These are phyloP conservation scores for Cyclotella atomus DNA, from an alignment of 108 stramenopile species.

Conservation along the genomic window DNA sequence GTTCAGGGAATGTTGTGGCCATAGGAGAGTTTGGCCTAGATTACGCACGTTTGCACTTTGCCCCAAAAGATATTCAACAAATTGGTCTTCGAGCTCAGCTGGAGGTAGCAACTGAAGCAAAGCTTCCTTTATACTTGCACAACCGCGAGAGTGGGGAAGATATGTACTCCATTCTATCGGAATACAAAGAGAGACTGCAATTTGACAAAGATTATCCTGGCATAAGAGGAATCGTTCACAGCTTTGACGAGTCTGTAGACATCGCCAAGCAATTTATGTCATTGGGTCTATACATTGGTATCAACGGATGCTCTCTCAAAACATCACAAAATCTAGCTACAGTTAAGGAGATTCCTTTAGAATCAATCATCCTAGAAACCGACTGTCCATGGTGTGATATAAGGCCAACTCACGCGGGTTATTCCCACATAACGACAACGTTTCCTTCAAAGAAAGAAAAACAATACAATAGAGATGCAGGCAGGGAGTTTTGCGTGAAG, in stretches of 20 bases:
- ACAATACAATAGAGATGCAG: slow-evolving; percentile 57
- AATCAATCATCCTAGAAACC: slow-evolving; percentile 92
- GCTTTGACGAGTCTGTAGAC: slow-evolving; percentile 87
- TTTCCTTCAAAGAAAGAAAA: slow-evolving; percentile 82
- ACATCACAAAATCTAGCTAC: slow-evolving; percentile 88
- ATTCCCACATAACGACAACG: slow-evolving; percentile 59
- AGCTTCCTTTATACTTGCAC: slow-evolving; percentile 94
- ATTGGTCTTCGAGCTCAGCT: slow-evolving; percentile 87
- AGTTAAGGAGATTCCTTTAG: slow-evolving; percentile 77
- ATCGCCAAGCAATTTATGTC: slow-evolving; percentile 81
- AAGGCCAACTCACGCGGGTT: slow-evolving; percentile 80
- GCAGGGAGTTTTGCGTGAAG: slow-evolving; percentile 68
- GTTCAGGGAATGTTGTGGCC: slow-evolving; percentile 79
- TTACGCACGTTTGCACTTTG: slow-evolving; percentile 94
- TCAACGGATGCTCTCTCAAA: slow-evolving; percentile 96
- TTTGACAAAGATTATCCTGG: neutral
- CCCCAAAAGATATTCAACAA: slow-evolving; percentile 78
- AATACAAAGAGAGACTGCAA: slow-evolving; percentile 50
- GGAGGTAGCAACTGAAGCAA: slow-evolving; percentile 55
- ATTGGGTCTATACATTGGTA: slow-evolving; percentile 89
- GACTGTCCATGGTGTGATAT: slow-evolving; percentile 96
- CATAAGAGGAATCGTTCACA: slow-evolving; percentile 82
- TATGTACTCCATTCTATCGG: slow-evolving; percentile 66
- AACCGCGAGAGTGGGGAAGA: slow-evolving; percentile 88
- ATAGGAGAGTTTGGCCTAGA: slow-evolving; percentile 96